Evolutionary conservation across 768 basidiomycete species (phyloP), one percentile per base, ranked within the genome.

Genomic region (Lepiota brunneoincarnata): DNA sequence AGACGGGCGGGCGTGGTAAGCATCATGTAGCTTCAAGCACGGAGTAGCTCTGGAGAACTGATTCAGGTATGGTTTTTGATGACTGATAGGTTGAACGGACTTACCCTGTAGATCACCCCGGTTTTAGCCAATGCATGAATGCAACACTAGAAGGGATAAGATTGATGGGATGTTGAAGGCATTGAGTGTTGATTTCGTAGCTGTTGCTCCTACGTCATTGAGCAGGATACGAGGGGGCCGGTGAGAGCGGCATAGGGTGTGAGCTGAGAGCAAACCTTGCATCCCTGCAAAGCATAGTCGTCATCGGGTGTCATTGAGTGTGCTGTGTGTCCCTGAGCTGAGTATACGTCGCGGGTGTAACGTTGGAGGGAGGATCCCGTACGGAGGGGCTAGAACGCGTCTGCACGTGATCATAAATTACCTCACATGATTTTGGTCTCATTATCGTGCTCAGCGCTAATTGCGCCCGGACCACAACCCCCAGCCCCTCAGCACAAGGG

Each of bases 161-260:
- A 18, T 42, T 43, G 50, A 51, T 36, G 39, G n/a, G 34, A 11
- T 20, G 23, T 34, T 18, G 41, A 35, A n/a, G 18, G 18, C 31
- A 10, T 9, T 21, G 12, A 15, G 41, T 37, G 24, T 28, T 50
- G 24, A 40, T 31, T 50, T n/a, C 43, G 21, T 15, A 14, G 35
- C 41, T 51, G 28, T 43, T 28, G 50, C 43, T 24, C 50, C 28
- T 36, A 52, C 50, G 50, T 51, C 50, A 45, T 52, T 34, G 41
- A 52, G 51, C 42, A 44, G 51, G 18, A 43, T 14, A 40, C 11
- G n/a, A 6, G 26, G 26, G 6, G 6, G 40, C 51, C 42, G 51
- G 23, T 38, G 42, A 26, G 39, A 52, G n/a, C 51, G 51, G 51
- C 44, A 45, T 31, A 31, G 31, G 11, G 31, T 4, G 7, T 9